Percentiles rank a stretch among this genome's conserved stretches.
These are phyloP conservation scores for Ramalina peruviana DNA, from an alignment of 495 filamentous ascomycete genomes.

Conservation along the genomic window DNA sequence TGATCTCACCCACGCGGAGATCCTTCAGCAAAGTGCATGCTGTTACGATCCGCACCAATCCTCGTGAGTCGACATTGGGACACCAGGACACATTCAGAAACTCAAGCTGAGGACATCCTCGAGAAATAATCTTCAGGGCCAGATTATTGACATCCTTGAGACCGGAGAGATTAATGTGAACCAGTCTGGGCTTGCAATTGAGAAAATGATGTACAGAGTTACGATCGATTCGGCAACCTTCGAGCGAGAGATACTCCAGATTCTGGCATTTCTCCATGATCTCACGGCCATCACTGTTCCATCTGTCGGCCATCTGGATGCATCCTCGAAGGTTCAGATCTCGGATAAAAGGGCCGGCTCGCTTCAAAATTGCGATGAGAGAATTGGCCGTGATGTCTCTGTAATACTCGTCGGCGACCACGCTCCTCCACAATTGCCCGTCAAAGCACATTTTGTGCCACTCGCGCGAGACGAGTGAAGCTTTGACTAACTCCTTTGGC, in stretches of 20 bases:
- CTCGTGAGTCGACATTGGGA: slow-evolving; percentile 64
- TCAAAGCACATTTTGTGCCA: slow-evolving; percentile 88
- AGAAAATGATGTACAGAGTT: slow-evolving; percentile 68
- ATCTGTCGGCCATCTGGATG: slow-evolving; percentile 63
- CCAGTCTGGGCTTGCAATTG: slow-evolving; percentile 57
- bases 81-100: slow-evolving; percentile 88
- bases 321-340: slow-evolving; percentile 79
- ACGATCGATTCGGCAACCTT: slow-evolving; percentile 78
- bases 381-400: slow-evolving; percentile 69
- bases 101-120: slow-evolving; percentile 69
- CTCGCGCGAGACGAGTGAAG: slow-evolving; percentile 61
- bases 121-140: slow-evolving; percentile 74
- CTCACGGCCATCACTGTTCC: slow-evolving; percentile 49
- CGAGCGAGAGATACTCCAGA: slow-evolving; percentile 70
- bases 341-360: slow-evolving; percentile 76
- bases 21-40: slow-evolving; percentile 62
- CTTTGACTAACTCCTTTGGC: slow-evolving; percentile 72
- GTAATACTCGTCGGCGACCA: slow-evolving; percentile 83
- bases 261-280: slow-evolving; percentile 74
- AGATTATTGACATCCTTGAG: slow-evolving; percentile 67
- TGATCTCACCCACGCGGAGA: slow-evolving; percentile 68
- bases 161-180: slow-evolving; percentile 74
- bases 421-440: slow-evolving; percentile 76
- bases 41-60: slow-evolving; percentile 58
- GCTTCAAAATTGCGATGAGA: slow-evolving; percentile 69